These are phyloP conservation scores for Saccharomycopsis crataegensis DNA, from an alignment of 1,139 yeast genomes.

Conservation along the genomic window DNA sequence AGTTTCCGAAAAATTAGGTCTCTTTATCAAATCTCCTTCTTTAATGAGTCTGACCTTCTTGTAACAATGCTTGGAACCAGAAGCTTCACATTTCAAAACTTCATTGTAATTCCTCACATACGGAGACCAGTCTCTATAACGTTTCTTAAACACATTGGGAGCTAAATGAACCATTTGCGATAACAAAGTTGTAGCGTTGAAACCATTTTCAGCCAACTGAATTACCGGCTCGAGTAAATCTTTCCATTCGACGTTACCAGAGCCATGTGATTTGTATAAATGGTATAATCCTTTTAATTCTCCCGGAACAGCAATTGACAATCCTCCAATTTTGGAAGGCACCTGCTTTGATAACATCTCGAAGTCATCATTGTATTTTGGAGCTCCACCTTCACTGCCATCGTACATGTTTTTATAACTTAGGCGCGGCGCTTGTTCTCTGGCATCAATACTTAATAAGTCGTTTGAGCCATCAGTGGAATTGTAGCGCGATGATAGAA, in stretches of 20 bases:
- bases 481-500: constrained; percentile 43
- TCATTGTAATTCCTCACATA: constrained; percentile 34
- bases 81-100: constrained; percentile 4
- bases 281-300: constrained; percentile 75
- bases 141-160: constrained; percentile 28
- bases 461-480: constrained; percentile 28
- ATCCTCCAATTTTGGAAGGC: constrained; percentile 67
- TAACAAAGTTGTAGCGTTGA: constrained; percentile 46
- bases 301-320: constrained; percentile 84
- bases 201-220: constrained; percentile 60
- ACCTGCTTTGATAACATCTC: constrained; percentile 25
- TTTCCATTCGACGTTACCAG: constrained; percentile 67
- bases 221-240: constrained; percentile 72
- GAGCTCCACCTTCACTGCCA: constrained; percentile 13
- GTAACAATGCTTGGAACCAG: constrained; percentile 2
- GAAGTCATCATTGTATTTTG: neutral
- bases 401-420: constrained; percentile 64
- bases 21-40: constrained; percentile 49
- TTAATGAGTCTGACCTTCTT: constrained; percentile 29
- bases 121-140: constrained; percentile 47
- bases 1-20: constrained; percentile 61
- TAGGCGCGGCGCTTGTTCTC: constrained; percentile 75
- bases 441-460: constrained; percentile 67
- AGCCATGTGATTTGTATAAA: constrained; percentile 53
- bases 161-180: constrained; percentile 34